phyloP scores from a whole-genome alignment of 768 basidiomycete species.

The Boletus rufocinnamomeus region DNA sequence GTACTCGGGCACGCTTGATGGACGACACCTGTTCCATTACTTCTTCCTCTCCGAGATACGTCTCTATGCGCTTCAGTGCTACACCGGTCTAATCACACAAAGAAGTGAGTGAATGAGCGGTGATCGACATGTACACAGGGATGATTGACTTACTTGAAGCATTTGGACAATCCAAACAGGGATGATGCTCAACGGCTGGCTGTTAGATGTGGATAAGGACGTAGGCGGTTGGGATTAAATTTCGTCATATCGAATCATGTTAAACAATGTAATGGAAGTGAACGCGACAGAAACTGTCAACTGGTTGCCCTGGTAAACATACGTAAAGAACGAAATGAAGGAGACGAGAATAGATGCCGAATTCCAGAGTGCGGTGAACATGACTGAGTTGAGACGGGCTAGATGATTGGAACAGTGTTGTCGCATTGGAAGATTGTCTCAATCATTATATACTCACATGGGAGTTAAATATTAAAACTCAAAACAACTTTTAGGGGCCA shows the following conservation, averaged over 20 bases:
- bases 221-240: background rate
- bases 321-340: conserved; percentile 75
- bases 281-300: conserved; percentile 82
- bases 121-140: too few species aligned
- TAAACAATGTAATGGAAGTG: conserved; percentile 84
- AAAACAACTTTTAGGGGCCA: too few species aligned
- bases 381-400: conserved; percentile 72
- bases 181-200: conserved; percentile 74
- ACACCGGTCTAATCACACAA: conserved; percentile 49
- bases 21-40: conserved; percentile 60
- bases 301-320: conserved; percentile 69
- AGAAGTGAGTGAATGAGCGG: background rate
- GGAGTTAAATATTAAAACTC: too few species aligned
- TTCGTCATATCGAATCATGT: conserved; percentile 66
- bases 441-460: too few species aligned
- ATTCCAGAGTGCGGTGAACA: conserved; percentile 74
- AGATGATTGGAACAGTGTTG: background rate
- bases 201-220: conserved; percentile 21
- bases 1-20: conserved; percentile 43
- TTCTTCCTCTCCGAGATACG: conserved; percentile 63
- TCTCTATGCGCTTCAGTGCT: conserved; percentile 59
- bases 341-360: conserved; percentile 80
- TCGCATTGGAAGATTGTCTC: background rate
- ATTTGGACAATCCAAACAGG: conserved; percentile 80
- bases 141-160: conserved; percentile 46